Percentiles rank a stretch among this genome's conserved stretches.
phyloP scores from a whole-genome alignment of 345 rosid species.

The Eucalyptus grandis region DNA sequence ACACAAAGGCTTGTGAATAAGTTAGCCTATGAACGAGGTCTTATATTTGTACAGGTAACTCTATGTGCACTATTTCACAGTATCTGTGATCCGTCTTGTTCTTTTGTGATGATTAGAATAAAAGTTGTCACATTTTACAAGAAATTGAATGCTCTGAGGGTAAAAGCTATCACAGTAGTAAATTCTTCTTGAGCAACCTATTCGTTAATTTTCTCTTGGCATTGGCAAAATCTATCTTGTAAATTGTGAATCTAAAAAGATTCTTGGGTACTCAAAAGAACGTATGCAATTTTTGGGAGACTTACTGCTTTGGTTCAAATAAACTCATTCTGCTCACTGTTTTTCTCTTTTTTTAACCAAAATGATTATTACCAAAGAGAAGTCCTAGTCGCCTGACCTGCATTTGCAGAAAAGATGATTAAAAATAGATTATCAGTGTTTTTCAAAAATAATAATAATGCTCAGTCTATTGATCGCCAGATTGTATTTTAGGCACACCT shows the following conservation, averaged over 20 bases:
- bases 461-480: not conserved
- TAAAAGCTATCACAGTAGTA: not conserved
- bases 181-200: not conserved
- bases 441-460: not conserved
- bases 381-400: not conserved
- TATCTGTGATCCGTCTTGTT: not conserved
- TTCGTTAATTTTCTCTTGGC: not conserved
- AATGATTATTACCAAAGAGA: not conserved
- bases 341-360: not conserved
- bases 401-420: not conserved
- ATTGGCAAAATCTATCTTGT: not conserved
- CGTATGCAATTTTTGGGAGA: not conserved
- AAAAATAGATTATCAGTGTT: not conserved
- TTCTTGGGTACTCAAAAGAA: not conserved
- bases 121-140: not conserved
- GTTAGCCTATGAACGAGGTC: conserved; percentile 73
- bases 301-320: not conserved
- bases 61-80: not conserved
- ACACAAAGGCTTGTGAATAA: conserved; percentile 74
- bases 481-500: not conserved
- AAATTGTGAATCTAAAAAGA: not conserved
- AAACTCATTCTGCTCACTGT: not conserved
- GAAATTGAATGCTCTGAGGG: not conserved
- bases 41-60: conserved; percentile 69
- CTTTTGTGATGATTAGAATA: not conserved